Evolutionary conservation across 495 filamentous ascomycete genomes (phyloP).

Genomic region (Penicillium soppii): DNA sequence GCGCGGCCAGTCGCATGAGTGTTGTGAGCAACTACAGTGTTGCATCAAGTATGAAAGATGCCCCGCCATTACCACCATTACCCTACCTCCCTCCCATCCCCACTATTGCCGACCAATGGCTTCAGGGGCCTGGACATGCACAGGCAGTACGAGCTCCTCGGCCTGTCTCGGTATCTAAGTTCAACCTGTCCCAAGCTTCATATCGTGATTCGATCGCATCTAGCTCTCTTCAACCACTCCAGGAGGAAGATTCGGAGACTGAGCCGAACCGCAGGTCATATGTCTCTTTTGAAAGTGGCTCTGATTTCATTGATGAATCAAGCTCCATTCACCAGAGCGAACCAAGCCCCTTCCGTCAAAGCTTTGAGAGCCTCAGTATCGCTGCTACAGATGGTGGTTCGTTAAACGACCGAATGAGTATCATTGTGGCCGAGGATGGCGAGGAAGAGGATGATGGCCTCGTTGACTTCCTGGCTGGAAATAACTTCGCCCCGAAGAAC

Average conservation of each 20-base stretch:
- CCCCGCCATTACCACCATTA: slow-evolving; percentile 28
- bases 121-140: slow-evolving; percentile 57
- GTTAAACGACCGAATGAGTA: slow-evolving; percentile 65
- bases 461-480: slow-evolving; percentile 81
- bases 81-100: slow-evolving; percentile 79
- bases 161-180: slow-evolving; percentile 62
- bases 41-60: slow-evolving; percentile 82
- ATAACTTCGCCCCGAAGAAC: slow-evolving; percentile 90
- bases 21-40: slow-evolving; percentile 92
- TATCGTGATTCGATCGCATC: slow-evolving; percentile 87
- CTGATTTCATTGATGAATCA: slow-evolving; percentile 60
- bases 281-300: slow-evolving; percentile 88
- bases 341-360: slow-evolving; percentile 61
- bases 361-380: slow-evolving; percentile 76
- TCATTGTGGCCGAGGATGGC: slow-evolving; percentile 69
- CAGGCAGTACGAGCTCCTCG: slow-evolving; percentile 47
- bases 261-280: slow-evolving; percentile 95
- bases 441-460: slow-evolving; percentile 81
- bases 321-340: slow-evolving; percentile 69
- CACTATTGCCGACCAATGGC: slow-evolving; percentile 93
- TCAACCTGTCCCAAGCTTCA: slow-evolving; percentile 55
- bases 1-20: slow-evolving; percentile 85
- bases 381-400: slow-evolving; percentile 64
- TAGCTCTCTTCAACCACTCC: slow-evolving; percentile 80
- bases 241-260: slow-evolving; percentile 87